Evolutionary conservation across 768 basidiomycete species (phyloP), one percentile per base, ranked within the genome.

Genomic region (Lanmaoa pseudosensibilis): DNA sequence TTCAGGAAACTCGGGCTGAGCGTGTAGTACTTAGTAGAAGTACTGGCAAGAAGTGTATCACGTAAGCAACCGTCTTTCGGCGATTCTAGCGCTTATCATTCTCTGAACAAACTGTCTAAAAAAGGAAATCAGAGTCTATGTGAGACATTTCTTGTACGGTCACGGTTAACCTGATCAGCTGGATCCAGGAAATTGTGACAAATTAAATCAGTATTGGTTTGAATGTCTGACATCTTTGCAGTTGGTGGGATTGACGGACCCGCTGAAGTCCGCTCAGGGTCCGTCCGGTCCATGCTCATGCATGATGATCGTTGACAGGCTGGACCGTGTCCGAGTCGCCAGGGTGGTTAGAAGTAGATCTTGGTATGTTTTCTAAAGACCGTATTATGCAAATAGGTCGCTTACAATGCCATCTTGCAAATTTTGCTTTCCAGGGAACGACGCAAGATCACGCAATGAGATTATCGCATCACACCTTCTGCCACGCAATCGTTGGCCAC

Each of bases 371-470:
- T 19, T 25, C 8, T 4, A 10, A 38, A 33, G 25, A 36, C 25
- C n/a, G 46, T 43, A 27, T 52, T 45, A 21, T 33, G 44, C 44
- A 40, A 13, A 21, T 58, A 3, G 49, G 25, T 32, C 2, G 30
- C 39, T 58, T 40, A 63, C 46, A 44, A 41, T n/a, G 33, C 13
- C 27, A 46, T 25, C 7, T 55, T 50, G 45, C 40, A 30, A 57
- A 64, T 62, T 59, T 21, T 46, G 46, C 37, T 16, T 49, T 46
- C 34, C 39, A 23, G 9, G 45, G 52, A 48, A 63, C 65, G 51
- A 62, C 66, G 69, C 56, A 62, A 73, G 65, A 72, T 72, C 72
- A 72, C 70, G 70, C 70, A 60, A 71, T 73, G 39, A 1, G 18
- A 13, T 46, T 23, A 64, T 67, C 36, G 54, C 61, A 63, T 54